Conservation (phyloP, 2,329 filamentous ascomycete species). For the Pyricularia sp. region DNA sequence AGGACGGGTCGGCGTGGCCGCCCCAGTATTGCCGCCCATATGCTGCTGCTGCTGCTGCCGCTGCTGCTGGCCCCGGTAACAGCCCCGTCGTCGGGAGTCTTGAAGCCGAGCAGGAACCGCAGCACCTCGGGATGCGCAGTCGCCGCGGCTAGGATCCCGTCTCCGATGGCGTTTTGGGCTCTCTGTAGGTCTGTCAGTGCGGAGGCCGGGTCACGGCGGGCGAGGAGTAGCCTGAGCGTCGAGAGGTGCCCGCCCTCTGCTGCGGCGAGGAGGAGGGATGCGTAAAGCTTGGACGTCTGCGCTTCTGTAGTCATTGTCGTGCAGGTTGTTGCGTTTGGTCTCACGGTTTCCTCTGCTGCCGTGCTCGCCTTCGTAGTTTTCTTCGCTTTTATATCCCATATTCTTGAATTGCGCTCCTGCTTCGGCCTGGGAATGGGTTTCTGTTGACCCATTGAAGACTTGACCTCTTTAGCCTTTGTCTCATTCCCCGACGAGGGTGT, state of each 20-base stretch:
- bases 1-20: slow-evolving; percentile 3
- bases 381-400: background rate
- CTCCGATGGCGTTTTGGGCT: slow-evolving; percentile 9
- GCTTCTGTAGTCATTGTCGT: background rate
- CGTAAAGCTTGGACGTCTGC: background rate
- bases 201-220: background rate
- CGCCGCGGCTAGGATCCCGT: slow-evolving; percentile 11
- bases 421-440: background rate
- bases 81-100: background rate
- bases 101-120: slow-evolving; percentile 10
- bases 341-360: background rate
- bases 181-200: slow-evolving; percentile 10
- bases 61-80: background rate
- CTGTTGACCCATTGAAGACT: background rate
- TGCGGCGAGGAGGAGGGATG: slow-evolving; percentile 12
- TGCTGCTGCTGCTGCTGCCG: background rate
- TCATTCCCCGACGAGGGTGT: background rate
- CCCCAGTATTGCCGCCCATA: background rate
- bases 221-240: slow-evolving; percentile 14
- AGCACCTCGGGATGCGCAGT: slow-evolving; percentile 9
- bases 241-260: slow-evolving; percentile 12
- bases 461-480: background rate
- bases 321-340: background rate
- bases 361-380: background rate
- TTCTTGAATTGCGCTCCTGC: background rate